phyloP scores from a whole-genome alignment of 2,329 filamentous ascomycete species.

The Ploettnerulaceae sp. region DNA sequence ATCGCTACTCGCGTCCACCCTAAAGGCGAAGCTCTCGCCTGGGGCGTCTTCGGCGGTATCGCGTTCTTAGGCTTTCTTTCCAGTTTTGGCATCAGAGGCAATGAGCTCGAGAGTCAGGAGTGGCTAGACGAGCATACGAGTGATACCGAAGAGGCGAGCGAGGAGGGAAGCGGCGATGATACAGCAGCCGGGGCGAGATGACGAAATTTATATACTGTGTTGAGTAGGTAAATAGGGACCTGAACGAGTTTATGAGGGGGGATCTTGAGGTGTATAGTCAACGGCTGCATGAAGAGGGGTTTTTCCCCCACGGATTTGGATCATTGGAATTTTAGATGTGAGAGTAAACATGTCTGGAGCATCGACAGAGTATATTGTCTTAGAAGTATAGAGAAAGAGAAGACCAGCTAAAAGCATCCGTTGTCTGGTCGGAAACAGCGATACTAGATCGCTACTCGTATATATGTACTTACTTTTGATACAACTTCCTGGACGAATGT shows the following conservation, averaged over 20 bases:
- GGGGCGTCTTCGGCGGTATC: constrained; percentile 82
- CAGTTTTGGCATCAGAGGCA: constrained; percentile 71
- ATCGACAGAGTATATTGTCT: no score
- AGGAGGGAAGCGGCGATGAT: constrained; percentile 23
- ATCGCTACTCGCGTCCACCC: constrained; percentile 66
- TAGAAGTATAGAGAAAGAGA: no score
- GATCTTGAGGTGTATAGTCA: neutral
- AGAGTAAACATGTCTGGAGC: no score
- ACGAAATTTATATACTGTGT: neutral
- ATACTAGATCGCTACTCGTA: no score
- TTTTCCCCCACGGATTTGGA: no score
- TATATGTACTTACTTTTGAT: no score
- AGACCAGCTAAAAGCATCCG: no score
- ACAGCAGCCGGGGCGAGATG: constrained; percentile 8
- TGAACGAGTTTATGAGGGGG: neutral
- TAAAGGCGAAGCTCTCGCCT: constrained; percentile 80
- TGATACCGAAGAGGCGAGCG: constrained; percentile 21
- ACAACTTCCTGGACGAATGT: no score
- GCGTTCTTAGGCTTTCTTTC: constrained; percentile 74
- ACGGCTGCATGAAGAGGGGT: no score
- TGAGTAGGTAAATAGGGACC: neutral
- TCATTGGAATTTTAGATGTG: no score
- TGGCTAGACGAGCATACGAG: constrained; percentile 26
- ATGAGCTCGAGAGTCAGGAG: constrained; percentile 55
- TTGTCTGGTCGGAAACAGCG: no score